These are phyloP conservation scores for Eutrema yunnanense DNA, from an alignment of 345 rosid genomes.

Conservation along the genomic window DNA sequence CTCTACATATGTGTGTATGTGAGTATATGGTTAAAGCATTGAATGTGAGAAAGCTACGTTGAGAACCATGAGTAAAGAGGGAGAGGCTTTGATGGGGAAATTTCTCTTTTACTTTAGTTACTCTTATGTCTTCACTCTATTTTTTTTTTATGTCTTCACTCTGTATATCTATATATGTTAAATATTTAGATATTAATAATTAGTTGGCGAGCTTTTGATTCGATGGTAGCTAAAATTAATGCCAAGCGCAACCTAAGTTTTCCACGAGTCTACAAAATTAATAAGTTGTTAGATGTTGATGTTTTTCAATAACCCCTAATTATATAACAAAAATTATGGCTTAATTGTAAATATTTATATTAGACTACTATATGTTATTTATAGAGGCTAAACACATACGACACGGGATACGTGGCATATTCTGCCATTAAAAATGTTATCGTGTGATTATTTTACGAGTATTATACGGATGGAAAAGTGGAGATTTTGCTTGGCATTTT, in stretches of 20 bases:
- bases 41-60: slow-evolving; percentile 27
- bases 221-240: slow-evolving; percentile 20
- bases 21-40: slow-evolving; percentile 28
- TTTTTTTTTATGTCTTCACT: background rate
- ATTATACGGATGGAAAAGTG: slow-evolving; percentile 22
- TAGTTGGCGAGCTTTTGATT: slow-evolving; percentile 27
- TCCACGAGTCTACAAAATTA: slow-evolving; percentile 29
- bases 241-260: slow-evolving; percentile 11
- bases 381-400: background rate
- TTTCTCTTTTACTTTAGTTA: slow-evolving; percentile 28
- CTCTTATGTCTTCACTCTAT: slow-evolving; percentile 12
- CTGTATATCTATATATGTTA: background rate
- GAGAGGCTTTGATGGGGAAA: slow-evolving; percentile 26
- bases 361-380: background rate
- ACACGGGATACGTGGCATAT: background rate
- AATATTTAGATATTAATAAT: background rate
- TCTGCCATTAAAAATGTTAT: slow-evolving; percentile 9
- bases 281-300: slow-evolving; percentile 5
- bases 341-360: background rate
- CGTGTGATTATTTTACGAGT: slow-evolving; percentile 6
- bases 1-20: background rate
- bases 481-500: slow-evolving; percentile 2
- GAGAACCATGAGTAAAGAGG: slow-evolving; percentile 29
- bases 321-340: background rate
- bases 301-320: background rate